Evolutionary conservation across 345 rosid genomes (phyloP).

Genomic region (Citrus australasica): DNA sequence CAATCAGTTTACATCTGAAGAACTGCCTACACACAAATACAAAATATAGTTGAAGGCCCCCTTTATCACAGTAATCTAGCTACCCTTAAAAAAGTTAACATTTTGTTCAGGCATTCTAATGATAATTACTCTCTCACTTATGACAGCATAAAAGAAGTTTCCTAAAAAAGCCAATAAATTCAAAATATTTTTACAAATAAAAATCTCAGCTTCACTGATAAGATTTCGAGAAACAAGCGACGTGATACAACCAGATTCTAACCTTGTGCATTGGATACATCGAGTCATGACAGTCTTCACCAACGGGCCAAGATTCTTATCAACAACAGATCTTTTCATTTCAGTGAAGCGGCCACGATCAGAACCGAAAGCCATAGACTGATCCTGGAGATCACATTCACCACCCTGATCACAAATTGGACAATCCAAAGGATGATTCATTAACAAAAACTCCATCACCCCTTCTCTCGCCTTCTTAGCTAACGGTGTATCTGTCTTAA

Average conservation of each 20-base stretch:
- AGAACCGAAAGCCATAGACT: slow-evolving; percentile 99
- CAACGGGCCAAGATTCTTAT: slow-evolving; percentile 96
- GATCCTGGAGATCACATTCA: slow-evolving; percentile 99
- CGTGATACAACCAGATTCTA: not conserved
- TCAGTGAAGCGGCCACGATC: slow-evolving; percentile 98
- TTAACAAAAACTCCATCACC: slow-evolving; percentile 94
- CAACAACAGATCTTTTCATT: slow-evolving; percentile 95
- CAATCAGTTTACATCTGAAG: not conserved
- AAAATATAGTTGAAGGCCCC: not conserved
- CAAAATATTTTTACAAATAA: not conserved
- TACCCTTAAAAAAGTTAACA: not conserved
- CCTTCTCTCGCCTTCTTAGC: slow-evolving; percentile 99
- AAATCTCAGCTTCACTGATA: not conserved
- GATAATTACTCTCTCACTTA: not conserved
- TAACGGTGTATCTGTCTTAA: slow-evolving; percentile 89
- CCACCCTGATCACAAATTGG: slow-evolving; percentile 99
- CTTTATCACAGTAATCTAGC: not conserved
- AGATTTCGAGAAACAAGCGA: not conserved
- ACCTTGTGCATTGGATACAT: slow-evolving; percentile 99
- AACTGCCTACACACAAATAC: not conserved
- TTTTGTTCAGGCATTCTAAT: no score
- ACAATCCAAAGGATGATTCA: slow-evolving; percentile 98
- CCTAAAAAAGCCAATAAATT: not conserved
- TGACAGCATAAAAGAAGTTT: not conserved
- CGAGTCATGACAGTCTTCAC: slow-evolving; percentile 99